Conservation (phyloP, 2,329 filamentous ascomycete genomes). For the Polychaeton citri region DNA sequence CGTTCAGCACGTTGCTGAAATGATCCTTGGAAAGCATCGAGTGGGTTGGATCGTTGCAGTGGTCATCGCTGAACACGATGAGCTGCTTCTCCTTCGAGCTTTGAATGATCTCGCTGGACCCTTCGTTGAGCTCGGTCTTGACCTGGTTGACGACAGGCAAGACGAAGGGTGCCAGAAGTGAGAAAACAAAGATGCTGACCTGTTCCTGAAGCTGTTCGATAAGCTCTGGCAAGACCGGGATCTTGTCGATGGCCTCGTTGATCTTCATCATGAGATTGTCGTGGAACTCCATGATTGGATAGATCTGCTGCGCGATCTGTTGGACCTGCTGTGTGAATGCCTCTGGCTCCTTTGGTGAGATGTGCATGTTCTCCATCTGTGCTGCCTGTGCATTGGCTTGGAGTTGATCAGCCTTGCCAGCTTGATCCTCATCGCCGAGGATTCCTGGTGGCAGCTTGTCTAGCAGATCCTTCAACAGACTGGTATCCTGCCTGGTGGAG, state of each 20-base stretch:
- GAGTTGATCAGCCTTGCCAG: conserved; percentile 64
- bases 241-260: conserved; percentile 64
- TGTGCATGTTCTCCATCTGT: conserved; percentile 59
- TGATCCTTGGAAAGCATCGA: conserved; percentile 95
- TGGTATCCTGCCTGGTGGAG: conserved; percentile 46
- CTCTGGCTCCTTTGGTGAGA: conserved; percentile 70
- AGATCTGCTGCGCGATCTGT: conserved; percentile 63
- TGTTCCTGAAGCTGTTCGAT: conserved; percentile 80
- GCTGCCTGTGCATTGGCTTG: conserved; percentile 57
- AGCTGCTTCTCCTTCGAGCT: conserved; percentile 74
- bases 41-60: conserved; percentile 71
- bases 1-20: conserved; percentile 80
- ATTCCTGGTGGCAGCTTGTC: conserved; percentile 71
- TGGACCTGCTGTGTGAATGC: conserved; percentile 68
- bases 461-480: conserved; percentile 67
- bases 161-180: conserved; percentile 77
- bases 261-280: conserved; percentile 76
- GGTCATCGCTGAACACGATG: conserved; percentile 71
- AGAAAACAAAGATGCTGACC: conserved; percentile 79
- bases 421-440: conserved; percentile 62
- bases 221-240: conserved; percentile 72
- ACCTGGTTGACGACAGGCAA: conserved; percentile 77
- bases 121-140: conserved; percentile 73
- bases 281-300: conserved; percentile 83
- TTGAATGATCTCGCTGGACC: conserved; percentile 75